Percentiles rank a stretch among this genome's conserved stretches.
phyloP scores from a whole-genome alignment of 169 alveolate genomes.

The Cardiosporidium cionae region DNA sequence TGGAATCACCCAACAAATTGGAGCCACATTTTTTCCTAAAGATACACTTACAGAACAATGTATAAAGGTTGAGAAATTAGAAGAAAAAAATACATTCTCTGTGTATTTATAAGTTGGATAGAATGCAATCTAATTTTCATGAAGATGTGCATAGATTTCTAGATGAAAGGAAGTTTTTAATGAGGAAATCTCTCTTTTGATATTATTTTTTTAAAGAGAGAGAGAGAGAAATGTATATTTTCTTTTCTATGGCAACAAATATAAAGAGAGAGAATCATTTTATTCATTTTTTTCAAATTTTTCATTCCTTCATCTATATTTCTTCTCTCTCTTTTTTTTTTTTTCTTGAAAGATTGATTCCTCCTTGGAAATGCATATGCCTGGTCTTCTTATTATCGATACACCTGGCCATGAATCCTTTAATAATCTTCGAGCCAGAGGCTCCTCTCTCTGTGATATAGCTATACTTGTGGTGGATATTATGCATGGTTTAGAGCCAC shows the following conservation, averaged over 20 bases:
- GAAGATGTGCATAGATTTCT: too few species aligned
- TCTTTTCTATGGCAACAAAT: too few species aligned
- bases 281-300: not conserved
- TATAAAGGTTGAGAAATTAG: too few species aligned
- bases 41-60: constrained; percentile 82
- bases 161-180: too few species aligned
- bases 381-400: constrained; percentile 96
- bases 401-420: constrained; percentile 99
- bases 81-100: too few species aligned
- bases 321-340: not conserved
- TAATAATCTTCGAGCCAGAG: constrained; percentile 93
- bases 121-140: too few species aligned
- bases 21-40: constrained; percentile 99
- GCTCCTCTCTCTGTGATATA: constrained; percentile 96
- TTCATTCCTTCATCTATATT: not conserved
- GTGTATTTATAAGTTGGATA: too few species aligned
- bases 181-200: too few species aligned
- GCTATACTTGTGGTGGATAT: constrained; percentile 98
- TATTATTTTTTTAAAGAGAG: too few species aligned
- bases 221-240: too few species aligned
- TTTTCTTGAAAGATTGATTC: not conserved
- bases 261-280: too few species aligned
- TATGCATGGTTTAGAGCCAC: constrained; percentile 98
- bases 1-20: constrained; percentile 99
- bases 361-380: constrained; percentile 72